Evolutionary conservation across 2,329 filamentous ascomycete species (phyloP).

Genomic region (Pseudopithomyces chartarum): DNA sequence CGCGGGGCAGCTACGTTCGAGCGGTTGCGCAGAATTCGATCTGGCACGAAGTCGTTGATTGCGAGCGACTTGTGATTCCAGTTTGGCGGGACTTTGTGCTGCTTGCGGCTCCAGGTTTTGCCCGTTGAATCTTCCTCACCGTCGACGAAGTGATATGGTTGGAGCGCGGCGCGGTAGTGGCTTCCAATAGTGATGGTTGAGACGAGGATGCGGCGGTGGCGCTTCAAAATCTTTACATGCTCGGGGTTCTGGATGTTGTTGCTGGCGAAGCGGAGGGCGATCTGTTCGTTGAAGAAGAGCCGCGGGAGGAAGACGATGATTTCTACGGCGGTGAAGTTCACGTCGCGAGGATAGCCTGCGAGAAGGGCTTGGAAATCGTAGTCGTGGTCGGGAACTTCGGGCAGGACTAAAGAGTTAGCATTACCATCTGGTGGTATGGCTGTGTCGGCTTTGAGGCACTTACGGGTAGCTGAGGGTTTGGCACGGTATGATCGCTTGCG

Average conservation of each 20-base stretch:
- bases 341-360: background rate
- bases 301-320: conserved; percentile 11
- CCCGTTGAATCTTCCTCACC: background rate
- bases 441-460: background rate
- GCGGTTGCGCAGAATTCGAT: background rate
- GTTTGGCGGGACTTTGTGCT: background rate
- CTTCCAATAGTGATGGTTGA: background rate
- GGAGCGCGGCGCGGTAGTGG: conserved; percentile 2
- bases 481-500: too few relatives aligned
- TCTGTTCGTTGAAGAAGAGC: background rate
- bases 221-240: conserved; percentile 1
- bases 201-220: background rate
- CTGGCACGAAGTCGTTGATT: conserved; percentile 6
- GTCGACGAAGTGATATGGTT: background rate
- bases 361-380: background rate
- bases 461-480: too few relatives aligned
- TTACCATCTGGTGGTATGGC: background rate
- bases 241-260: background rate
- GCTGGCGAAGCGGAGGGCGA: conserved; percentile 6
- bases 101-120: background rate
- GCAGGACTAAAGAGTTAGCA: background rate
- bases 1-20: background rate
- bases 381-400: background rate
- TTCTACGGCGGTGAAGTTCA: conserved; percentile 12
- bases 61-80: conserved; percentile 1